Base-by-base conservation (phyloP, 768 basidiomycete genomes). In the Gelatoporia subvermispora region DNA sequence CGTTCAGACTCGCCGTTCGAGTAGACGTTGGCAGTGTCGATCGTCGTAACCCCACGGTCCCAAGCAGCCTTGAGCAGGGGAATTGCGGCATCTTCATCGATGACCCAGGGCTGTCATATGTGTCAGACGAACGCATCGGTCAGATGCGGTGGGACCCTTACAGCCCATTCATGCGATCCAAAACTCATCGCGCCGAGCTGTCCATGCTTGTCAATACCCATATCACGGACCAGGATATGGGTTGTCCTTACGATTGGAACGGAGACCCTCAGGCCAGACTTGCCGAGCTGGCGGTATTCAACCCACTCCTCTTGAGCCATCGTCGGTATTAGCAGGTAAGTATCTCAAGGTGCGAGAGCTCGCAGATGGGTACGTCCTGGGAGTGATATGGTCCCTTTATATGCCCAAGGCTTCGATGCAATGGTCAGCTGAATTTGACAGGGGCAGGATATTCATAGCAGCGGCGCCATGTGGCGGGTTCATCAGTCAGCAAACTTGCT, bases 1-100 rank as follows among this genome's bases (percentile, higher is more conserved):
- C 55, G 49, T 53, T 76, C 74, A 8, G 67, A 66, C 3, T 61
- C 52, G 7, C 71, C 69, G 39, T 68, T 62, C 8, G 63, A 65
- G 60, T 73, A 79, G 16, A 67, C 44, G 46, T 65, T 63, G 24
- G 61, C 64, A 3, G 64, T 65, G 28, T 64, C 64, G 37, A 63
- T 54, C 2, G 64, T 62, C 16, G 53, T 59, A 34, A 67, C 56
- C 13, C 63, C 62, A 5, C 31, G 38, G 21, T 67, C 65, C 61
- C 60, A 65, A 1, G 64, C 64, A 1, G 57, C 57, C 38, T 65
- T 65, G 21, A 65, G 45, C 41, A 62, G 37, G 3, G 50, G 48
- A 10, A 64, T 41, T 2, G 53, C 28, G 7, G 13, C 28, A 31
- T 31, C 28, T 13, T 31, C 28, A 13, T 31, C 28, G 28, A 31